These are phyloP conservation scores for Fagopyrum esculentum DNA, from an alignment of 148 eudicot species.

Conservation along the genomic window DNA sequence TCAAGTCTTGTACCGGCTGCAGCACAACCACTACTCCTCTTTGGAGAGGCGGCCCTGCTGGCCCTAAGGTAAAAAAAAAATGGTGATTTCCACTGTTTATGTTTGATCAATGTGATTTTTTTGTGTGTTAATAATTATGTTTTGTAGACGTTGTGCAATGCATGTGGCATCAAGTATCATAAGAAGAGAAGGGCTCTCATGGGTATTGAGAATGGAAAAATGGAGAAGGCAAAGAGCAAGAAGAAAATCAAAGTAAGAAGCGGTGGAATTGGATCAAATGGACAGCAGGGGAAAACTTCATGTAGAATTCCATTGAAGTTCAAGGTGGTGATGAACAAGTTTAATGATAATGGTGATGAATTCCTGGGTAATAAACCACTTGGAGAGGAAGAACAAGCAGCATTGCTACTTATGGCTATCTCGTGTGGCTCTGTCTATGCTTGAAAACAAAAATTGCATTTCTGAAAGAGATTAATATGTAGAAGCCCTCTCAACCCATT, in stretches of 20 bases:
- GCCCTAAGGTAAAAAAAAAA: slow-evolving; percentile 66
- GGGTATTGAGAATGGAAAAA: neutral
- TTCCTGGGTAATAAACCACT: slow-evolving; percentile 9
- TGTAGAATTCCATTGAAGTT: slow-evolving; percentile 24
- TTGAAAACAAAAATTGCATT: neutral
- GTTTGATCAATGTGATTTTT: neutral
- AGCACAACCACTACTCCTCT: slow-evolving; percentile 45
- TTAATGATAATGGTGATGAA: slow-evolving; percentile 11
- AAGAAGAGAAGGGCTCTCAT: slow-evolving; percentile 30
- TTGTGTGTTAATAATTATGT: neutral
- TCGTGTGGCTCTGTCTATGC: slow-evolving; percentile 38
- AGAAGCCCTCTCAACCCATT: neutral
- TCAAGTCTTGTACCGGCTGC: slow-evolving; percentile 21
- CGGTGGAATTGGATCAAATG: slow-evolving; percentile 8
- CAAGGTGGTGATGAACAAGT: slow-evolving; percentile 27
- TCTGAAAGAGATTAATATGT: neutral
- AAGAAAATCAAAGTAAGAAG: slow-evolving; percentile 17
- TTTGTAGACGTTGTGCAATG: slow-evolving; percentile 63
- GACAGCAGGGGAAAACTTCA: slow-evolving; percentile 15
- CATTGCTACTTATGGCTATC: slow-evolving; percentile 42
- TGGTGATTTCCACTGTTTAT: neutral
- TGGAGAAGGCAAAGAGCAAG: slow-evolving; percentile 14
- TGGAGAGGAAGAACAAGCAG: slow-evolving; percentile 53
- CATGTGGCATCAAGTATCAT: slow-evolving; percentile 56
- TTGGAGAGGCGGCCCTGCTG: slow-evolving; percentile 53